Evolutionary conservation across 495 filamentous ascomycete genomes (phyloP).

Genomic region (Massariosphaeria phaeospora): DNA sequence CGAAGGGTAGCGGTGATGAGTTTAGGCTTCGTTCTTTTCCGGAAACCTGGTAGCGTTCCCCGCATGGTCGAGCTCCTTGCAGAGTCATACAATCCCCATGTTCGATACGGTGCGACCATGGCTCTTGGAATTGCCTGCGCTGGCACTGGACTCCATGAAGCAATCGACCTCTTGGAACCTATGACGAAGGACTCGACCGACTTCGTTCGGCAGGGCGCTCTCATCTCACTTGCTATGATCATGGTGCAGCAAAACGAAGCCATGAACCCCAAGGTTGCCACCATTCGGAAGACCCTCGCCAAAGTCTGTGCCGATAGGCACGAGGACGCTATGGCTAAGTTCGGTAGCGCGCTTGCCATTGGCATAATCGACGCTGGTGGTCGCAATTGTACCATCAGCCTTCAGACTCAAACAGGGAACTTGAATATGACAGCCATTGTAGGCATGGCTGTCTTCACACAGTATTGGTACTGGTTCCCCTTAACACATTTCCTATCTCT

Average conservation of each 20-base stretch:
- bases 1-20: conserved; percentile 96
- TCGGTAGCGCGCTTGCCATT: conserved; percentile 86
- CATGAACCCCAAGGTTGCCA: conserved; percentile 64
- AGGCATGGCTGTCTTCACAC: conserved; percentile 95
- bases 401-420: conserved; percentile 96
- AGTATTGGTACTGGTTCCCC: conserved; percentile 99
- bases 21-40: conserved; percentile 96
- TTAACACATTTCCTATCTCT: conserved; percentile 95
- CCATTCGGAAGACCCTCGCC: conserved; percentile 57
- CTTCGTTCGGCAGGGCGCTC: conserved; percentile 95
- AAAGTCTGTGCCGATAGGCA: conserved; percentile 89
- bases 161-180: conserved; percentile 92
- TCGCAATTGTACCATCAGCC: conserved; percentile 94
- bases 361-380: conserved; percentile 98
- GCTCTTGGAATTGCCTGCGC: conserved; percentile 97
- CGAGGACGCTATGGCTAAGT: conserved; percentile 99
- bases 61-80: conserved; percentile 98
- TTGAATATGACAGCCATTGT: conserved; percentile 97
- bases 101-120: conserved; percentile 97
- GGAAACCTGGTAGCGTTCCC: conserved; percentile 93
- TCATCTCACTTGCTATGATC: conserved; percentile 94
- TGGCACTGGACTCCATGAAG: conserved; percentile 92
- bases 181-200: conserved; percentile 99
- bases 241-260: conserved; percentile 89
- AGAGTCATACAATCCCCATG: conserved; percentile 98